These are phyloP conservation scores for Rubus idaeus DNA, from an alignment of 306 rosid genomes.

Conservation along the genomic window DNA sequence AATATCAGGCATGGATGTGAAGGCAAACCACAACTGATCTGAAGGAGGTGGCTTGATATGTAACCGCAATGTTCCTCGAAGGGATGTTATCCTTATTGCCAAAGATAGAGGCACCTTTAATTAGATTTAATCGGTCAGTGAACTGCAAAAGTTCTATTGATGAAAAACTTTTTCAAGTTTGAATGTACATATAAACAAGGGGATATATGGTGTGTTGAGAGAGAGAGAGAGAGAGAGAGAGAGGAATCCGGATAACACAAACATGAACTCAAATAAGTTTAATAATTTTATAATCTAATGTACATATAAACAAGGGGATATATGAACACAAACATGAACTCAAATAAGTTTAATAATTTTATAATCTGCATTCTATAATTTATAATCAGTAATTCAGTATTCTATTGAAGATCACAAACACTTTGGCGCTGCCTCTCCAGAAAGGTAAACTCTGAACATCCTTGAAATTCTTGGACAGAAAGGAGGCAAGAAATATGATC, in stretches of 20 bases:
- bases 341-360: neutral
- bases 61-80: slow-evolving; percentile 79
- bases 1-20: slow-evolving; percentile 89
- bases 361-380: neutral
- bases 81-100: slow-evolving; percentile 73
- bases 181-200: slow-evolving; percentile 11
- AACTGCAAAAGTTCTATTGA: slow-evolving; percentile 1
- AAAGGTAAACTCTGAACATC: neutral
- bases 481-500: neutral
- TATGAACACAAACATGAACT: neutral
- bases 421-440: neutral
- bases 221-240: neutral
- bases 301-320: no score
- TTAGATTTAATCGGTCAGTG: slow-evolving; percentile 35
- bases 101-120: slow-evolving; percentile 79
- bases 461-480: neutral
- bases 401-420: neutral
- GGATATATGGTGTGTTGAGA: neutral
- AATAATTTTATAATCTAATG: neutral
- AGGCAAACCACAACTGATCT: slow-evolving; percentile 83
- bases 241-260: neutral
- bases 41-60: slow-evolving; percentile 96
- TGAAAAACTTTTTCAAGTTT: neutral
- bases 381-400: no score
- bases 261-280: neutral